Percentiles rank a stretch among this genome's conserved stretches.
These are phyloP conservation scores for Ustilago nuda DNA, from an alignment of 1,284 basidiomycete genomes.

Conservation along the genomic window DNA sequence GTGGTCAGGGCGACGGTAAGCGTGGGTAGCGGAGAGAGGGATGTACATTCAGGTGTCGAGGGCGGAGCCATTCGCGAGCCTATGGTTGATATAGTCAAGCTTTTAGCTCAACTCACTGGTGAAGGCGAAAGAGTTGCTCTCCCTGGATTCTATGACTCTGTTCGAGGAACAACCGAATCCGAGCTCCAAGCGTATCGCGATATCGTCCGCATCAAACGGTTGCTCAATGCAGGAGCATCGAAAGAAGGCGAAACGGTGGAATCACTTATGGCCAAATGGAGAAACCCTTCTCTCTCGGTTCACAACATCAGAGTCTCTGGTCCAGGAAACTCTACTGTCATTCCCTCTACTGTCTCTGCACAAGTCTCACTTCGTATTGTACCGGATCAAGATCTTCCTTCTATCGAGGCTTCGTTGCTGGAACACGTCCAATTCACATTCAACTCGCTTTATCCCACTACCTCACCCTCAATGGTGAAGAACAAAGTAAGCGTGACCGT, in stretches of 20 bases:
- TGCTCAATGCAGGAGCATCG: neutral
- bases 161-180: slow-evolving; percentile 55
- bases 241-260: slow-evolving; percentile 33
- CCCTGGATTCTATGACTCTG: slow-evolving; percentile 81
- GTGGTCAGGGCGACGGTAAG: slow-evolving; percentile 85
- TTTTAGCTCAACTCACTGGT: slow-evolving; percentile 80
- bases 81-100: slow-evolving; percentile 88
- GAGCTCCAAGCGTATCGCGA: slow-evolving; percentile 68
- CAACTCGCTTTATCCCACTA: slow-evolving; percentile 70
- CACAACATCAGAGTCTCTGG: slow-evolving; percentile 58
- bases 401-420: slow-evolving; percentile 77
- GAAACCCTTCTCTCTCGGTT: slow-evolving; percentile 59
- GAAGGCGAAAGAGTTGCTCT: slow-evolving; percentile 75
- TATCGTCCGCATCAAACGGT: slow-evolving; percentile 54
- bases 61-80: slow-evolving; percentile 88
- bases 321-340: slow-evolving; percentile 60
- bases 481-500: slow-evolving; percentile 73
- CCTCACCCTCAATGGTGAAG: slow-evolving; percentile 7
- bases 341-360: slow-evolving; percentile 57
- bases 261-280: slow-evolving; percentile 61
- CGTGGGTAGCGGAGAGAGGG: slow-evolving; percentile 75
- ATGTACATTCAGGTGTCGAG: slow-evolving; percentile 90
- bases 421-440: slow-evolving; percentile 77
- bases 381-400: slow-evolving; percentile 86
- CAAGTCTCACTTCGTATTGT: slow-evolving; percentile 80